Base-by-base conservation (phyloP, 176 grass and related monocot species). In the Carex parvula region DNA sequence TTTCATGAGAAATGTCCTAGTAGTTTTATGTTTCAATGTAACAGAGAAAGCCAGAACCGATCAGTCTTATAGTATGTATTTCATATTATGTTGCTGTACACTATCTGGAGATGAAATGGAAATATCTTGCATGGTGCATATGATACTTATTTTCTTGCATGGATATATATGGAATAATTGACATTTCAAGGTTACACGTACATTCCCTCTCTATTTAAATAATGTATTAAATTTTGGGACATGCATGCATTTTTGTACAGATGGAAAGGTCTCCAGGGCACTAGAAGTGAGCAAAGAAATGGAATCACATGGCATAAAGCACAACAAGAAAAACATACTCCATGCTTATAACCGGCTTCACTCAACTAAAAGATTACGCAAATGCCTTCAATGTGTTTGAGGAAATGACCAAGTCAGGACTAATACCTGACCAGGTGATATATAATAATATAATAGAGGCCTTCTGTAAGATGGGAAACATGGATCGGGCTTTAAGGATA, bases 271-370 rank as follows among this genome's bases (percentile, higher is more conserved):
- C 50, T 75, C 88, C 9, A 98, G 89, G 91, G 96, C 96, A 66
- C 48, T 98, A 86, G 85, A 87, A 81, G 60, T 92, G 64, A 86
- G 91, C 89, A 92, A 89, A 92, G 88, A 81, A 84, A 95, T 98
- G 96, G 86, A 93, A 53, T 92, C 87, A 66, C 82, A 37, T 80
- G 92, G 91, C 50, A 95, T 98, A 82, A 92, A 88, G 32, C 96
- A 98, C 86, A 98, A 98, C 70, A 93, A 85, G 64, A 98, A 98
- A 98, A 89, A 98, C 93, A 70, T 98, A 95, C 84, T 98, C 96
- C 78, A 98, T 98, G 93, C 61, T 98, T 76, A 98, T 98, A 12
- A 95, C 90, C 87, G 96, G 96, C 39, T 98, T 93, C 87, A 93
- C 93, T 87, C 93, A 92, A 77, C 88, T 98, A 64, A 94, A 95